Conservation (phyloP, 306 rosid species). For the Quillaja saponaria region DNA sequence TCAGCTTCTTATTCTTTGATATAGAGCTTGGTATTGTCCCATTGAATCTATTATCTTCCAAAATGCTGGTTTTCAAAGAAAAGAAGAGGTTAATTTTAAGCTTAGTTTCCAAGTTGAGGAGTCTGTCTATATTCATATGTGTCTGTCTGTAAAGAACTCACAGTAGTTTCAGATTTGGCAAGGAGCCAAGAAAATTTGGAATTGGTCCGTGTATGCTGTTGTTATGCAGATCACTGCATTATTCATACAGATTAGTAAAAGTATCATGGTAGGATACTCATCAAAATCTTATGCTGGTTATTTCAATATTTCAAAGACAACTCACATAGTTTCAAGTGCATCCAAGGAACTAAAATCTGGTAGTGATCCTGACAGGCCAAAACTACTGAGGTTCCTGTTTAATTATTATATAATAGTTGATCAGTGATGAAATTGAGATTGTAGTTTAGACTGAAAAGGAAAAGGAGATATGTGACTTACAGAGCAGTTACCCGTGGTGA, state of each 20-base stretch:
- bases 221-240: constrained; percentile 39
- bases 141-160: not conserved
- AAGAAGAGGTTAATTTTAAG: not conserved
- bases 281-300: not conserved
- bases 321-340: constrained; percentile 38
- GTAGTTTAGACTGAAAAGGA: too few species aligned
- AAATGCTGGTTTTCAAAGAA: constrained; percentile 22
- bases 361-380: constrained; percentile 27
- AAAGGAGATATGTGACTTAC: constrained; percentile 15
- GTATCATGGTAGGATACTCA: constrained; percentile 7
- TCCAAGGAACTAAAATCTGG: constrained; percentile 42
- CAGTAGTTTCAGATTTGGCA: constrained; percentile 30
- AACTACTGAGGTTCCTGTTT: constrained; percentile 38
- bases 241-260: not conserved
- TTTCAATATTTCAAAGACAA: not conserved
- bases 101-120: not conserved
- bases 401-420: not conserved
- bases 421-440: too few species aligned
- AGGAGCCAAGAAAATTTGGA: constrained; percentile 34
- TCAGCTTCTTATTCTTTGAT: constrained; percentile 19
- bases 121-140: not conserved
- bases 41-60: constrained; percentile 30
- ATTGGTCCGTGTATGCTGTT: constrained; percentile 37
- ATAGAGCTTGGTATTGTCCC: constrained; percentile 34
- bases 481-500: constrained; percentile 23